Base-by-base conservation (phyloP, 1,284 basidiomycete species). In the Fomitopsis pinicola region DNA sequence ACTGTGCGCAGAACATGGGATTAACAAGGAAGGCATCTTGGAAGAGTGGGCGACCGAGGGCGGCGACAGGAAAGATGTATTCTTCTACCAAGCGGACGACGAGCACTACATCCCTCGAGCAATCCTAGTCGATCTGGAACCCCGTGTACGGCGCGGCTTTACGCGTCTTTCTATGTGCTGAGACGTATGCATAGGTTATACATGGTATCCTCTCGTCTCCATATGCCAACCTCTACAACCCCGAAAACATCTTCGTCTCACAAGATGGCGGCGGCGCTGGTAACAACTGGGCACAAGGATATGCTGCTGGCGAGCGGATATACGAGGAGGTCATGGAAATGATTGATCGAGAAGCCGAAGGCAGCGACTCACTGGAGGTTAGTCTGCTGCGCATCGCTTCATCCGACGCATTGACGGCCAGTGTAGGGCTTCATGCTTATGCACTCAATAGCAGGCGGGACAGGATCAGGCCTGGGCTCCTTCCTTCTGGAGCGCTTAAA, bases 21-120 rank as follows among this genome's bases (percentile, higher is more conserved):
- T 98, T 78, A 95, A 86, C 72, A 91, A 91, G 59, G 91, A 95
- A 68, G 95, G 96, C 46, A 94, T 94, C 63, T 84, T 97, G 45
- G 94, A 97, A 75, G 95, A 97, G 66, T 96, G 92, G 92, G 94
- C 94, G 2, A 92, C 91, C 3, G 94, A 96, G 69, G 92, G 92
- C 35, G 92, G 93, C 4, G 97, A 99, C 76, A 83, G 97, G 68
- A 99, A 99, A 72, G 97, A 99, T 76, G 97, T 98, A 46, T 99
- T 99, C 79, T 99, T 99, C 79, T 99, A 99, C 75, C 97, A 99
- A 75, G 97, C 97, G 12, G 97, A 99, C 75, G 97, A 99, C 73
- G 97, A 99, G 74, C 97, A 98, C 72, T 99, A 99, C 75, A 96
- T 99, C 67, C 97, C 97, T 9, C 85, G 97, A 59, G 94, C 97